Percentiles rank a stretch among this genome's conserved stretches.
Evolutionary conservation across 176 grass and related monocot genomes (phyloP).

Genomic region (Themeda triandra): DNA sequence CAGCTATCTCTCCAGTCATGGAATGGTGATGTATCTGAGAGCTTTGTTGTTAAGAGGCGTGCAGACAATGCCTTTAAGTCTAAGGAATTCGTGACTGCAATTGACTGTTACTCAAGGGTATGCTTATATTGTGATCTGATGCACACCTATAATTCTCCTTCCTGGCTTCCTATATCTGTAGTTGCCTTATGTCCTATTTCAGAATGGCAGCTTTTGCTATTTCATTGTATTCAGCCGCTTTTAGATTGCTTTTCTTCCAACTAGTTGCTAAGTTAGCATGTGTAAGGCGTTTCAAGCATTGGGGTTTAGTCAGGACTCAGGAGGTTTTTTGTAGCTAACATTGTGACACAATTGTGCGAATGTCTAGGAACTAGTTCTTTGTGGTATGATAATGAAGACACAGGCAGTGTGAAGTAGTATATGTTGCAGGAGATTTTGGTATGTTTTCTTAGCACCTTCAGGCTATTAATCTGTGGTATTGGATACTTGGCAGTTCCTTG

Average conservation of each 20-base stretch:
- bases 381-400: not conserved
- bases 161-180: not conserved
- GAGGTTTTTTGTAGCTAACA: not conserved
- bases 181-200: not conserved
- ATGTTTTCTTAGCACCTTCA: not conserved
- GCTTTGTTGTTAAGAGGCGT: constrained; percentile 56
- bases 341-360: not conserved
- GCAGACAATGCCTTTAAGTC: constrained; percentile 70
- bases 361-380: not conserved
- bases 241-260: constrained; percentile 1
- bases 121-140: not conserved
- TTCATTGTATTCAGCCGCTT: not conserved
- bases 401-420: not conserved
- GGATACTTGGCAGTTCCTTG: constrained; percentile 53
- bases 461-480: constrained; percentile 5
- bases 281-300: not conserved
- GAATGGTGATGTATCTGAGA: constrained; percentile 71
- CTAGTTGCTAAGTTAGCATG: not conserved
- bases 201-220: not conserved
- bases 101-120: constrained; percentile 77
- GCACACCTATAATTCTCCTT: not conserved
- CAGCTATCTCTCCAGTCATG: constrained; percentile 83
- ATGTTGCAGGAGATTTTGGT: not conserved
- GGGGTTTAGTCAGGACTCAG: not conserved
- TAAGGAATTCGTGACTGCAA: constrained; percentile 68